phyloP scores from a whole-genome alignment of 441 rosid genomes.

The Adansonia grandidieri region DNA sequence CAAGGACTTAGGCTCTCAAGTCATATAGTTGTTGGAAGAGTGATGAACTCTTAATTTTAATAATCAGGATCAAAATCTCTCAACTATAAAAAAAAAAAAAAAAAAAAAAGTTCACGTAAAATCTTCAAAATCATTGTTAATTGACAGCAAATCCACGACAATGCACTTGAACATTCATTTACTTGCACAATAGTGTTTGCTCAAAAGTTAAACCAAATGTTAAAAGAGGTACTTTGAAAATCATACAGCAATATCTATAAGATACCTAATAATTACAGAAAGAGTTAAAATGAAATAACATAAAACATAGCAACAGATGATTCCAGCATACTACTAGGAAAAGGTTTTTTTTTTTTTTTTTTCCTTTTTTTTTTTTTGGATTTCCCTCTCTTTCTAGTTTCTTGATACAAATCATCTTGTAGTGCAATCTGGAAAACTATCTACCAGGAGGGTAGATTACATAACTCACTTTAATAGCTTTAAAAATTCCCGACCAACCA shows the following conservation, averaged over 20 bases:
- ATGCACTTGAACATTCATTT: conserved; percentile 10
- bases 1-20: no score
- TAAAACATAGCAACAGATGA: conserved; percentile 9
- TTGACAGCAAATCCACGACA: background rate
- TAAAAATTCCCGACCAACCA: conserved; percentile 22
- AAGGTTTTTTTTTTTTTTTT: no score
- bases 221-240: background rate
- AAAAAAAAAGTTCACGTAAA: no score
- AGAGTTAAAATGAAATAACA: background rate
- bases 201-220: background rate
- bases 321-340: background rate
- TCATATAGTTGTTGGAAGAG: no score
- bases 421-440: background rate
- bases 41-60: no score
- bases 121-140: background rate
- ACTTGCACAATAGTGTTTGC: background rate
- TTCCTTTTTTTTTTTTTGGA: background rate
- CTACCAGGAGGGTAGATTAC: background rate
- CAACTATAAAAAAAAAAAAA: no score
- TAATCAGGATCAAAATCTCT: no score
- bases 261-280: conserved; percentile 14
- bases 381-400: background rate
- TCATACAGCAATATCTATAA: conserved; percentile 13
- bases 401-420: background rate
- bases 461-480: conserved; percentile 31